phyloP scores from a whole-genome alignment of 1,139 yeast genomes.

The Chernovozyma sophiae-reginae region DNA sequence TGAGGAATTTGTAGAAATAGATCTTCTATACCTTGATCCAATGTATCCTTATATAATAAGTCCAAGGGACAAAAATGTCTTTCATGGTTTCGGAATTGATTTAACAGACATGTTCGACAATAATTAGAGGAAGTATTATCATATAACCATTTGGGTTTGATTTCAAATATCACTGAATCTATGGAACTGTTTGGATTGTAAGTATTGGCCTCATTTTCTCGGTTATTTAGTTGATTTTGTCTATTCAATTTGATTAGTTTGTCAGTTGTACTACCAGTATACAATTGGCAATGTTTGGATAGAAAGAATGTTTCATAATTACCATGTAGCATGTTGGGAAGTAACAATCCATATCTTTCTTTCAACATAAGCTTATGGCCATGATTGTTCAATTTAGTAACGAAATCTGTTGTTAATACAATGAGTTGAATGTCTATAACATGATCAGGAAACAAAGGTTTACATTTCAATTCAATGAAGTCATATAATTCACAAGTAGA shows the following conservation, averaged over 20 bases:
- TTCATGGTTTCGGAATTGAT: slow-evolving; percentile 27
- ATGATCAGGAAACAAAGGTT: slow-evolving; percentile 34
- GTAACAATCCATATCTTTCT: slow-evolving; percentile 39
- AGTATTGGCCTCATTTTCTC: not conserved
- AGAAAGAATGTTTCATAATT: slow-evolving; percentile 22
- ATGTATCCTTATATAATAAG: slow-evolving; percentile 28
- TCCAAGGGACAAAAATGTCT: slow-evolving; percentile 47
- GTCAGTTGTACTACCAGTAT: slow-evolving; percentile 13
- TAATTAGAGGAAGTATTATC: slow-evolving; percentile 35
- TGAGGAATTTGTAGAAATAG: slow-evolving; percentile 27
- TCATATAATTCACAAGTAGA: slow-evolving; percentile 42
- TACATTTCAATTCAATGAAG: slow-evolving; percentile 40
- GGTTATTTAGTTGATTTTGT: not conserved
- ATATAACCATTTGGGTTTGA: slow-evolving; percentile 49
- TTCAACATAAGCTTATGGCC: slow-evolving; percentile 30
- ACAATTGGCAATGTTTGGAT: slow-evolving; percentile 37
- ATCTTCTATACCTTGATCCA: slow-evolving; percentile 33
- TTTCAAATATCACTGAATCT: slow-evolving; percentile 21
- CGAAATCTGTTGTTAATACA: slow-evolving; percentile 33
- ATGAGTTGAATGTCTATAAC: slow-evolving; percentile 39
- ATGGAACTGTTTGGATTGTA: not conserved
- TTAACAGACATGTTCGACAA: slow-evolving; percentile 44
- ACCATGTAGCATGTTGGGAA: slow-evolving; percentile 40
- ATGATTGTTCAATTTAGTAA: slow-evolving; percentile 23
- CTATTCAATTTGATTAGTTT: too few relatives aligned